Base-by-base conservation (phyloP, 345 rosid species). In the Rhodamnia rubescens region DNA sequence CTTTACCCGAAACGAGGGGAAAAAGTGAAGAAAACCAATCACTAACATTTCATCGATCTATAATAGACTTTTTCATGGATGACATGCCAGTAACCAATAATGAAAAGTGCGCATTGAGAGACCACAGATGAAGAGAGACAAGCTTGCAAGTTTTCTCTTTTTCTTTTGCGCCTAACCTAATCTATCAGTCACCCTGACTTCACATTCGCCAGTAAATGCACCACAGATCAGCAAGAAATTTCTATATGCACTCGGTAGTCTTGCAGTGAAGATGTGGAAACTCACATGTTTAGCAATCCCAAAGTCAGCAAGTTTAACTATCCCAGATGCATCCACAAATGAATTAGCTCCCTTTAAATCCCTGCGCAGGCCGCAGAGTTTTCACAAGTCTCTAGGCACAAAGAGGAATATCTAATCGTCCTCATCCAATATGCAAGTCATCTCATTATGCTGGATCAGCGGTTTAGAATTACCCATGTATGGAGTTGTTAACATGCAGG, bases 251-350 rank as follows among this genome's bases (percentile, higher is more conserved):
- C 44, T 42, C 44, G 4, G 6, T 42, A 42, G 44, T 42, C 44
- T 42, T 42, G 44, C 44, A 42, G 44, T 42, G 44, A 42, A 42
- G 59, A 44, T 18, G 27, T 10, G 54, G 14, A 59, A 81, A 90
- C 98, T 94, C 89, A 97, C 98, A 85, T 92, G 98, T 91, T 97
- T 97, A 53, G 98, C 93, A 97, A 93, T 97, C 89, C 98, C 99
- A 87, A 94, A 97, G 87, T 95, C 96, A 13, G 98, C 98, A 81
- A 97, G 98, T 92, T 94, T 97, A 74, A 97, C 98, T 53, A 94
- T 96, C 27, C 99, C 98, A 84, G 87, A 91, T 85, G 97, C 98
- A 92, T 97, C 96, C 82, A 97, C 98, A 83, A 97, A 98, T 87
- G 95, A 91, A 92, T 97, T 95, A 86, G 98, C 99, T 64, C 96